Evolutionary conservation across 2,329 filamentous ascomycete genomes (phyloP).

Genomic region (Macrophomina pseudophaseolina): DNA sequence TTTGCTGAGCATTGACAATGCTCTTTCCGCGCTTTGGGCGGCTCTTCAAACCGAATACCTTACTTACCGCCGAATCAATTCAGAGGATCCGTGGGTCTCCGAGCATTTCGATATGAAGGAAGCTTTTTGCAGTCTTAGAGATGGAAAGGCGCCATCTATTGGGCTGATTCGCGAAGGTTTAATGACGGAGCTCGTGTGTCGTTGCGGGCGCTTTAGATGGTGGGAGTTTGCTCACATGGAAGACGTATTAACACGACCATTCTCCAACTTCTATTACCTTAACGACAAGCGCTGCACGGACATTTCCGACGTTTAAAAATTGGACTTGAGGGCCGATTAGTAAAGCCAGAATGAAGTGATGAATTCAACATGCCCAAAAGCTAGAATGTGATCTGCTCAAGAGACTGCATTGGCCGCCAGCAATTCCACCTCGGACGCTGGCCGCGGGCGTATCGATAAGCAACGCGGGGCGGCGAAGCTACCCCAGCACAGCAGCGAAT

Average conservation of each 20-base stretch:
- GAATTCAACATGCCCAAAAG: too few relatives aligned
- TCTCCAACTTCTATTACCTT: neutral
- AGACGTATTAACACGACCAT: neutral
- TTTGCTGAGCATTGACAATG: neutral
- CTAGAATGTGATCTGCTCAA: too few relatives aligned
- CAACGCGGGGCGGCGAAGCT: neutral
- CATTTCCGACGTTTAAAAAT: too few relatives aligned
- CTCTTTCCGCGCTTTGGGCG: neutral
- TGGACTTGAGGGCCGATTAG: too few relatives aligned
- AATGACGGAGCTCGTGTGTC: neutral
- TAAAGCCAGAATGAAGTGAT: too few relatives aligned
- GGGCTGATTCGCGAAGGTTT: neutral
- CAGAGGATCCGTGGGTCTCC: neutral
- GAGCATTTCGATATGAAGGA: neutral
- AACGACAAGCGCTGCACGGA: too few relatives aligned
- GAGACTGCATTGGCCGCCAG: too few relatives aligned
- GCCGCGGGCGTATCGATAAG: slow-evolving; percentile 9
- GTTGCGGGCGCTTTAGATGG: neutral
- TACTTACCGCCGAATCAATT: neutral
- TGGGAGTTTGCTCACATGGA: neutral
- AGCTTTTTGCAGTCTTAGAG: neutral
- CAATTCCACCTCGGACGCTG: too few relatives aligned
- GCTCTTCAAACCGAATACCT: neutral
- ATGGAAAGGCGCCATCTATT: neutral
- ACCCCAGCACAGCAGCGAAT: neutral